A percentile compares a stretch with the other conserved stretches of the same genome.
Conservation (phyloP, 2,329 filamentous ascomycete genomes). For the Xenosphaeropsis pyriputrescens region DNA sequence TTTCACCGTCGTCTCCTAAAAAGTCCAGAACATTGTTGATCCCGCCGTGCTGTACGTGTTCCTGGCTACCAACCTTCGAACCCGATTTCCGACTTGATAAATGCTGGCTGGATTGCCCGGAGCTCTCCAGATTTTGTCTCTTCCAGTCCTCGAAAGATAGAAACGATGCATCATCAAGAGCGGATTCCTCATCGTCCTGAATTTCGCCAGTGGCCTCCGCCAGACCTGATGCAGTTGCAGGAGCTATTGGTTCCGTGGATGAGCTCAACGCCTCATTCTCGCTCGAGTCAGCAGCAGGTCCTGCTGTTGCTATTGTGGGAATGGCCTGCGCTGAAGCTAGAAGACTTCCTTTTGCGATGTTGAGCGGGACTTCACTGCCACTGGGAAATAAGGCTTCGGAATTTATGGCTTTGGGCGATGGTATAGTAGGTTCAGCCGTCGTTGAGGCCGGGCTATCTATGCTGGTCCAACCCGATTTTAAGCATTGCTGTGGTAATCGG, state of each 20-base stretch:
- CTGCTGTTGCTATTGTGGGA: conserved; percentile 1
- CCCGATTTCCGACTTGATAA: conserved; percentile 39
- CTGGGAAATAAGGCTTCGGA: too few relatives aligned
- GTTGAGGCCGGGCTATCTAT: conserved; percentile 6
- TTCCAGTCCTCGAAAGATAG: conserved; percentile 99
- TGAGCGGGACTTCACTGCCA: too few relatives aligned
- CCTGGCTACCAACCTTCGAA: conserved; percentile 29
- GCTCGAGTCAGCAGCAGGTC: too few relatives aligned
- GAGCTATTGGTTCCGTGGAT: neutral
- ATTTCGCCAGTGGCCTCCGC: neutral
- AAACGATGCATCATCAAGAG: conserved; percentile 52
- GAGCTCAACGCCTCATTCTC: conserved; percentile 3
- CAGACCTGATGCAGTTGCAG: neutral
- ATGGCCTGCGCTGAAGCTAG: neutral
- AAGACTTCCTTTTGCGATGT: too few relatives aligned
- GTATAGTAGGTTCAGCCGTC: neutral
- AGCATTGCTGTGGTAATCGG: conserved; percentile 16
- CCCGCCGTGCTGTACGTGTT: conserved; percentile 33
- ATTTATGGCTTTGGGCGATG: neutral
- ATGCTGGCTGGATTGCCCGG: conserved; percentile 62
- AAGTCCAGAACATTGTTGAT: conserved; percentile 60
- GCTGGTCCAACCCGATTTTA: conserved; percentile 15
- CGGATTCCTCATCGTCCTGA: conserved; percentile 5
- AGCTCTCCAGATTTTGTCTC: conserved; percentile 75
- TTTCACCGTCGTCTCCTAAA: conserved; percentile 79